Evolutionary conservation across 495 filamentous ascomycete species (phyloP).

Genomic region (Aspergillus mulundensis): DNA sequence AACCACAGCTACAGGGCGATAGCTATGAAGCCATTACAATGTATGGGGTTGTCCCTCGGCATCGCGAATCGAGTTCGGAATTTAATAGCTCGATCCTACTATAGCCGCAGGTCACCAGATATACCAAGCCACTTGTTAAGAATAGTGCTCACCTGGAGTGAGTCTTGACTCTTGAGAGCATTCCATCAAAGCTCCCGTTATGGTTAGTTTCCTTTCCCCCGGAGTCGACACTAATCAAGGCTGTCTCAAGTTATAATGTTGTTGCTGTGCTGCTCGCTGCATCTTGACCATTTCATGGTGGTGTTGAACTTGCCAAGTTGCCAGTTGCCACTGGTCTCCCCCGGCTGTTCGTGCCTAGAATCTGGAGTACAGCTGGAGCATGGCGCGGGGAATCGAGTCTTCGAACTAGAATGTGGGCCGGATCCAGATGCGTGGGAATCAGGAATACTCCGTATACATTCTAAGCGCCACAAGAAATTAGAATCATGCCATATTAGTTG

Average conservation of each 20-base stretch:
- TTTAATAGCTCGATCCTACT: neutral
- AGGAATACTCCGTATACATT: neutral
- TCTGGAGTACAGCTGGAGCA: neutral
- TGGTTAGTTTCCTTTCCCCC: neutral
- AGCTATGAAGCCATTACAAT: neutral
- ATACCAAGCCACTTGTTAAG: neutral
- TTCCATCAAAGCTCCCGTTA: neutral
- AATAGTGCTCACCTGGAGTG: neutral
- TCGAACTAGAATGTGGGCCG: neutral
- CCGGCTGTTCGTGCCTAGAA: constrained; percentile 2
- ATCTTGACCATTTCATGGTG: neutral
- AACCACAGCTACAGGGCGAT: neutral
- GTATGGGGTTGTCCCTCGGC: neutral
- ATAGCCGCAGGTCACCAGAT: neutral
- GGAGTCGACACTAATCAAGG: neutral
- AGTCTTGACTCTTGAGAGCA: too few relatives aligned
- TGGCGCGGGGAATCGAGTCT: neutral
- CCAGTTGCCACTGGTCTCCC: neutral
- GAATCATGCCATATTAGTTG: neutral
- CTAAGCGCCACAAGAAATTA: neutral
- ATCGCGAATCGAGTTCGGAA: neutral
- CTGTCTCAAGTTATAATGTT: neutral
- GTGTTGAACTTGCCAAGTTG: neutral
- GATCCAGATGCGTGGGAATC: neutral
- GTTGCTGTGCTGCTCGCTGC: neutral